Percentiles rank a stretch among this genome's conserved stretches.
Evolutionary conservation across 768 basidiomycete species (phyloP).

Genomic region (Rickenella mellea): DNA sequence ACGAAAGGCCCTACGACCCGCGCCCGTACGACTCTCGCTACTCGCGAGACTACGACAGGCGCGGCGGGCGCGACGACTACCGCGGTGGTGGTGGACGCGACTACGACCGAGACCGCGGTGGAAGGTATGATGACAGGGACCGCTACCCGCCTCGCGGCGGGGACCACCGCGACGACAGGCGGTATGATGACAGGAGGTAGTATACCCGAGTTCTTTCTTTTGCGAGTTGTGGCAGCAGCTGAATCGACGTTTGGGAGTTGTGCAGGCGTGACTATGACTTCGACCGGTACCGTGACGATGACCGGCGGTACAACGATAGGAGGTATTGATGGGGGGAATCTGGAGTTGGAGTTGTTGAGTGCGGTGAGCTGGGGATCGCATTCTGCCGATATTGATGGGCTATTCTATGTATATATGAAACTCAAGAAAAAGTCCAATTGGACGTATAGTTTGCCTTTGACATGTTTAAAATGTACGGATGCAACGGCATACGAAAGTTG

Average conservation of each 20-base stretch:
- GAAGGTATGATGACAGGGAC: constrained; percentile 23
- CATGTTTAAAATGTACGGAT: too few species aligned
- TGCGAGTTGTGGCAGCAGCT: neutral
- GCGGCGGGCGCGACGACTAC: constrained; percentile 21
- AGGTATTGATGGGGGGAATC: constrained; percentile 1
- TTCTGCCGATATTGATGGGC: too few species aligned
- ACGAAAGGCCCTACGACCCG: constrained; percentile 84
- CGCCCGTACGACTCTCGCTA: constrained; percentile 89
- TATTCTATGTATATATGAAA: too few species aligned
- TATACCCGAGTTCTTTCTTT: neutral
- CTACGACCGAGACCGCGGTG: constrained; percentile 32
- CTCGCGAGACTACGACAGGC: constrained; percentile 52
- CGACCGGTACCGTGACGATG: neutral
- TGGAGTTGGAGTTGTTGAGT: too few species aligned
- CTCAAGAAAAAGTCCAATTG: too few species aligned
- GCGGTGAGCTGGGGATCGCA: too few species aligned
- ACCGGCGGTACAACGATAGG: neutral
- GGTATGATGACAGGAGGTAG: constrained; percentile 36
- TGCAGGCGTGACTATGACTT: constrained; percentile 1
- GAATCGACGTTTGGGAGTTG: constrained; percentile 1
- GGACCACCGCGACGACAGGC: constrained; percentile 25
- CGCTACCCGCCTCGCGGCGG: constrained; percentile 23
- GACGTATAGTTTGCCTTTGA: too few species aligned
- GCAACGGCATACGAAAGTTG: too few species aligned
- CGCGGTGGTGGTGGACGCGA: constrained; percentile 37